phyloP scores from a whole-genome alignment of 1,284 basidiomycete species.

The Pseudozyma flocculosa region DNA sequence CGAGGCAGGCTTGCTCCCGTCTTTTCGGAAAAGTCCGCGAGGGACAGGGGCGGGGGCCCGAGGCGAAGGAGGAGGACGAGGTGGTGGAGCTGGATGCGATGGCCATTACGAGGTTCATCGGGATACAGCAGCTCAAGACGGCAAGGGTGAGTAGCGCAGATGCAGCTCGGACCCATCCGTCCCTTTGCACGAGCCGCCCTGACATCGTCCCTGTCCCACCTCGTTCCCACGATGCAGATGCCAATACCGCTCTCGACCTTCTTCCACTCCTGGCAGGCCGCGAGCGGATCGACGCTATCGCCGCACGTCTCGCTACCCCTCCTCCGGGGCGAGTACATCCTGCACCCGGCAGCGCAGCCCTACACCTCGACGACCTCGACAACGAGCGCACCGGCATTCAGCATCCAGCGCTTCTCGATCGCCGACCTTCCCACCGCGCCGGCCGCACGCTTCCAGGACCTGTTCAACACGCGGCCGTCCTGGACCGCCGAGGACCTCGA shows the following conservation, averaged over 20 bases:
- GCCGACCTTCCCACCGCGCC: constrained; percentile 46
- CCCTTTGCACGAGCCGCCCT: not conserved
- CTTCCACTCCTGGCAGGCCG: constrained; percentile 12
- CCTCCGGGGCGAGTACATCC: constrained; percentile 32
- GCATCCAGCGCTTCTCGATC: constrained; percentile 49
- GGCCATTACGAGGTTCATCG: constrained; percentile 33
- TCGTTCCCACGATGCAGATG: not conserved
- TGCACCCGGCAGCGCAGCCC: constrained; percentile 32
- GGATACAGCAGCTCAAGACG: constrained; percentile 30
- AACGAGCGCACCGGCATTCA: constrained; percentile 9
- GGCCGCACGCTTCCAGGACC: constrained; percentile 50
- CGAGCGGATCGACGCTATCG: constrained; percentile 18
- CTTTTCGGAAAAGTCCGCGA: no score
- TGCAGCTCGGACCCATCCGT: no score
- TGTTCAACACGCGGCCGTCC: constrained; percentile 45
- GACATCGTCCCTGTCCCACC: constrained; percentile 1
- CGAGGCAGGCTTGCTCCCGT: no score
- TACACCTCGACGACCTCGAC: constrained; percentile 11
- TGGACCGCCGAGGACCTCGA: constrained; percentile 53
- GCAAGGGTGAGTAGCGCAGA: not conserved
- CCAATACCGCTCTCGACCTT: constrained; percentile 20
- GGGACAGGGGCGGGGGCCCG: no score
- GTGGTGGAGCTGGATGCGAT: constrained; percentile 21
- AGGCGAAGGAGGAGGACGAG: constrained; percentile 23
- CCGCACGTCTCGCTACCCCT: constrained; percentile 11